phyloP scores from a whole-genome alignment of 1,139 yeast species.

The Diutina mesorugosa region DNA sequence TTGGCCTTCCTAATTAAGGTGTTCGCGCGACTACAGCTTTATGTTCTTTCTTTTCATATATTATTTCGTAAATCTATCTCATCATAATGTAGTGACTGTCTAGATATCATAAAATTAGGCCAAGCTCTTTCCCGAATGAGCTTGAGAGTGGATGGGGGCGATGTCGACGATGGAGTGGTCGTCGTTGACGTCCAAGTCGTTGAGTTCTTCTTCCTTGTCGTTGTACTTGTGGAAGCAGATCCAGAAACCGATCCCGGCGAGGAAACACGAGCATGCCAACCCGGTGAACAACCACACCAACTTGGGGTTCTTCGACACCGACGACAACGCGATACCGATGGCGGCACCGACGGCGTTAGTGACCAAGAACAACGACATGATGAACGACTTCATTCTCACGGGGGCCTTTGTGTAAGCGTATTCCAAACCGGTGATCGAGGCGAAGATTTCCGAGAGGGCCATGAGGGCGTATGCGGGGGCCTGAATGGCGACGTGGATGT shows the following conservation, averaged over 20 bases:
- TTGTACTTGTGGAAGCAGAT: constrained; percentile 43
- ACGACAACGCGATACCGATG: constrained; percentile 55
- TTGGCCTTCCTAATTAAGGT: too few species aligned
- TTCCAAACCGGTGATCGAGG: constrained; percentile 55
- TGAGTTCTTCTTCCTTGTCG: constrained; percentile 46
- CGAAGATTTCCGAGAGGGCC: constrained; percentile 52
- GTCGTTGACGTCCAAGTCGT: constrained; percentile 32
- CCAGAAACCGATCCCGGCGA: constrained; percentile 57
- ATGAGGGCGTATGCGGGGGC: constrained; percentile 51
- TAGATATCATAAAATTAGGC: not conserved
- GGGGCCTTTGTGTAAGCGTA: constrained; percentile 67
- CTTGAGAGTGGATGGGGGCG: constrained; percentile 1
- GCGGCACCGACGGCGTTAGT: constrained; percentile 62
- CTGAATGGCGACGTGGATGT: constrained; percentile 49
- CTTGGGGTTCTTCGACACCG: constrained; percentile 35
- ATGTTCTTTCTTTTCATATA: not conserved
- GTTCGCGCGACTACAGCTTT: not conserved
- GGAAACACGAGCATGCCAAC: constrained; percentile 42
- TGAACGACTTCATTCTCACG: constrained; percentile 45
- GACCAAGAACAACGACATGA: constrained; percentile 48
- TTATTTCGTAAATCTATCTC: not conserved
- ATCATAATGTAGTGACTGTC: not conserved
- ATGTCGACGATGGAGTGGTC: not conserved
- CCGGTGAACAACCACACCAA: constrained; percentile 57
- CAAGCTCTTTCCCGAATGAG: not conserved